Evolutionary conservation across 306 rosid genomes (phyloP).

Genomic region (Adenanthera pavonina): DNA sequence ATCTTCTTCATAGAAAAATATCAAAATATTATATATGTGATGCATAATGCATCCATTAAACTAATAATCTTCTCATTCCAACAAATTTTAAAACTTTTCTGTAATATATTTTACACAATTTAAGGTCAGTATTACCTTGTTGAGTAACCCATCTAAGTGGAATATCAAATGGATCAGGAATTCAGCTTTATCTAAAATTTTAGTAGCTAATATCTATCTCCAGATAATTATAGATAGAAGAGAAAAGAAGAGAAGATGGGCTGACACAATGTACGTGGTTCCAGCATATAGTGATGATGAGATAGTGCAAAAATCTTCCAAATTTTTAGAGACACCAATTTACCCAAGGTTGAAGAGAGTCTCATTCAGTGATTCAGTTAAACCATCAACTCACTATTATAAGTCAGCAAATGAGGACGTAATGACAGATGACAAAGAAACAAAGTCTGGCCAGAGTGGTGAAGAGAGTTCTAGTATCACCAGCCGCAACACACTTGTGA

Average conservation of each 20-base stretch:
- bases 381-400: constrained; percentile 11
- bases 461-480: constrained; percentile 16
- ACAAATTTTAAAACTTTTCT: no score
- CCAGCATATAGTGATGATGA: neutral
- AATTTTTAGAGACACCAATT: neutral
- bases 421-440: constrained; percentile 21
- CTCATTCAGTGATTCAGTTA: constrained; percentile 51
- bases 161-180: neutral
- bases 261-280: no score
- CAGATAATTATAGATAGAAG: neutral
- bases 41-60: neutral
- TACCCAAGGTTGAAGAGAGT: constrained; percentile 38
- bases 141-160: neutral
- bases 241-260: neutral
- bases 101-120: neutral
- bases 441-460: neutral
- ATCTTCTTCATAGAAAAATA: no score
- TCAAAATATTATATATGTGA: no score
- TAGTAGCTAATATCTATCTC: neutral
- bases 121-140: neutral
- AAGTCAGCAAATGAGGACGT: constrained; percentile 21
- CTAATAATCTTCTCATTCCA: no score
- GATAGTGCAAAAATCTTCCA: neutral
- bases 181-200: neutral
- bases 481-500: neutral